These are phyloP conservation scores for Moesziomyces antarcticus DNA, from an alignment of 1,284 basidiomycete species.

Conservation along the genomic window DNA sequence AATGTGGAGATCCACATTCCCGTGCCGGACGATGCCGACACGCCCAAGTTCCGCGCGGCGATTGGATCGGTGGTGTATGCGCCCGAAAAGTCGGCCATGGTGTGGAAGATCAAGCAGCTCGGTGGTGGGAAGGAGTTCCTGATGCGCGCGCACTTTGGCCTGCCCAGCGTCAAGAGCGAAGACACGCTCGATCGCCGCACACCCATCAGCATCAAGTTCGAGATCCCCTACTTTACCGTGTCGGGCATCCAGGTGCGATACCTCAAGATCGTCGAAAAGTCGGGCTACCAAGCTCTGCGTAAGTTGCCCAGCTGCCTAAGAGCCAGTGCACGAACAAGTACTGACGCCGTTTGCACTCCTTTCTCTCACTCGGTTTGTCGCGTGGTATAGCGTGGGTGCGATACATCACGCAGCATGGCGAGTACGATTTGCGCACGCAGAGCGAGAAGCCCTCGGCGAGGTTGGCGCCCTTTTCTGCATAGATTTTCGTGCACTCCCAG, in stretches of 20 bases:
- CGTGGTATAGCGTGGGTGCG: constrained; percentile 57
- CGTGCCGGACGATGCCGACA: constrained; percentile 97
- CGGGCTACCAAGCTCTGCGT: constrained; percentile 84
- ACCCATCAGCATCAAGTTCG: constrained; percentile 95
- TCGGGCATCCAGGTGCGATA: constrained; percentile 97
- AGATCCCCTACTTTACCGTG: constrained; percentile 94
- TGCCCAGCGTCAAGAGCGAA: constrained; percentile 70
- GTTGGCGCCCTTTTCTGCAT: constrained; percentile 59
- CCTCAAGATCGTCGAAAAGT: constrained; percentile 97
- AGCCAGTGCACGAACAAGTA: not conserved
- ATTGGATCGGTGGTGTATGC: constrained; percentile 65
- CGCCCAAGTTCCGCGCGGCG: constrained; percentile 84
- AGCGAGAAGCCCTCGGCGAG: constrained; percentile 62
- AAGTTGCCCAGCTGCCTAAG: not conserved
- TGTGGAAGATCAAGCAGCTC: constrained; percentile 68
- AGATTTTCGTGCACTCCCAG: not conserved
- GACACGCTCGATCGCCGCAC: constrained; percentile 84
- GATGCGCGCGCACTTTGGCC: constrained; percentile 67
- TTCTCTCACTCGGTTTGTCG: too few species aligned
- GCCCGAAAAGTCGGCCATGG: constrained; percentile 67
- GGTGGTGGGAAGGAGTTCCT: constrained; percentile 66
- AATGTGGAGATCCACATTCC: constrained; percentile 98
- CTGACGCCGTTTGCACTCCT: not conserved
- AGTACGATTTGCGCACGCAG: constrained; percentile 77
- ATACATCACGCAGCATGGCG: constrained; percentile 90